Percentiles rank a stretch among this genome's conserved stretches.
Conservation (phyloP, 768 basidiomycete species). For the Tricholoma terreum region DNA sequence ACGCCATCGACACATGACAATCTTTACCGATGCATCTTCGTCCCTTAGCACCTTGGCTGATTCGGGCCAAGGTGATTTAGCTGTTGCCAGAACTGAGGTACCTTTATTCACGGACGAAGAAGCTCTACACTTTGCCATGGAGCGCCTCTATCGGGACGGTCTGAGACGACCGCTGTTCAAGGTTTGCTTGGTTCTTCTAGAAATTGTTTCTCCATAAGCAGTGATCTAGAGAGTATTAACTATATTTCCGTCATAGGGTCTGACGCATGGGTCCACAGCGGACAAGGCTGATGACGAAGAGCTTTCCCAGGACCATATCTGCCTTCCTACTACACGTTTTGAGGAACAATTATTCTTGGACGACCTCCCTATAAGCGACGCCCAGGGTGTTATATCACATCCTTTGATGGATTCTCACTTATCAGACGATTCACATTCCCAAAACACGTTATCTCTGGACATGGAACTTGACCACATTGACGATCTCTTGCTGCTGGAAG, state of each 20-base stretch:
- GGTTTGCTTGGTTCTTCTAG: constrained; percentile 29
- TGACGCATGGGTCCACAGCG: constrained; percentile 1
- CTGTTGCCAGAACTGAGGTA: neutral
- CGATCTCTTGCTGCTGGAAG: constrained; percentile 3
- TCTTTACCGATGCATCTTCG: constrained; percentile 20
- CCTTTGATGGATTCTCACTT: neutral
- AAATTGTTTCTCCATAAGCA: neutral
- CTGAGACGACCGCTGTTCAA: constrained; percentile 44
- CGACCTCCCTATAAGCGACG: constrained; percentile 7
- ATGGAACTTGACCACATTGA: constrained; percentile 5
- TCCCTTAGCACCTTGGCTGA: constrained; percentile 18
- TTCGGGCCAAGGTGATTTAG: neutral
- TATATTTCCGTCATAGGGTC: constrained; percentile 9
- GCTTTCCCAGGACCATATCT: constrained; percentile 13
- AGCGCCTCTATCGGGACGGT: constrained; percentile 40
- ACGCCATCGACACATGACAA: constrained; percentile 25
- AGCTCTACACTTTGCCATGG: constrained; percentile 40
- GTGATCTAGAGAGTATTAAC: neutral
- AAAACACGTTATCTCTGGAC: constrained; percentile 6
- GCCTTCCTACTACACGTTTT: neutral
- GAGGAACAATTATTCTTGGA: constrained; percentile 12
- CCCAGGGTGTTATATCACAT: neutral
- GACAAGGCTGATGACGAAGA: constrained; percentile 18
- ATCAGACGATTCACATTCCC: constrained; percentile 4
- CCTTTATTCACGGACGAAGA: constrained; percentile 30